phyloP scores from a whole-genome alignment of 2,329 filamentous ascomycete species.

The Tolypocladium inflatum region DNA sequence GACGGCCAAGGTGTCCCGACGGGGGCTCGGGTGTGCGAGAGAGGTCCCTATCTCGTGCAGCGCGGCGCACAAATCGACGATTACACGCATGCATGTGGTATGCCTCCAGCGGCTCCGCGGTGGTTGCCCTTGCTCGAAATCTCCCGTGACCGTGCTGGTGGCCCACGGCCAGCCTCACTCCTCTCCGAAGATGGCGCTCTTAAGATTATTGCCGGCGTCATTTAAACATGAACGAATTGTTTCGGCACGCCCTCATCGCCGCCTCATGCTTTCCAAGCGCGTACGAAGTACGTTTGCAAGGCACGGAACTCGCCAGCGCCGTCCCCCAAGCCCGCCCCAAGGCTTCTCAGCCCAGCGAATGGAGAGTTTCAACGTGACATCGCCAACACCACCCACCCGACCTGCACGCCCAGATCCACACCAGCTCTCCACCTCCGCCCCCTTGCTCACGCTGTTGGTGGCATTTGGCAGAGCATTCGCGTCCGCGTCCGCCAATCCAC shows the following conservation, averaged over 20 bases:
- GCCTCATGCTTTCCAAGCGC: not conserved
- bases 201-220: too few relatives aligned
- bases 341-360: not conserved
- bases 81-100: not conserved
- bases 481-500: not conserved
- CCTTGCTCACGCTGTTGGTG: not conserved
- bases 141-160: not conserved
- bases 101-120: not conserved
- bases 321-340: not conserved
- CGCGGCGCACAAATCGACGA: not conserved
- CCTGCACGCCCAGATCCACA: not conserved
- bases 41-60: not conserved
- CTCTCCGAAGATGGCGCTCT: too few relatives aligned
- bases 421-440: not conserved
- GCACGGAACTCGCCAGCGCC: not conserved
- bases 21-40: not conserved
- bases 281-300: too few relatives aligned
- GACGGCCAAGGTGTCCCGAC: not conserved
- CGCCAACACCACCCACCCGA: not conserved
- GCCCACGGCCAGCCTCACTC: not conserved
- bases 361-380: not conserved
- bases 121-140: not conserved
- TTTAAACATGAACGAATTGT: too few relatives aligned
- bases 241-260: not conserved
- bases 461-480: not conserved